phyloP scores from a whole-genome alignment of 345 rosid species.

The Euphorbia peplus region DNA sequence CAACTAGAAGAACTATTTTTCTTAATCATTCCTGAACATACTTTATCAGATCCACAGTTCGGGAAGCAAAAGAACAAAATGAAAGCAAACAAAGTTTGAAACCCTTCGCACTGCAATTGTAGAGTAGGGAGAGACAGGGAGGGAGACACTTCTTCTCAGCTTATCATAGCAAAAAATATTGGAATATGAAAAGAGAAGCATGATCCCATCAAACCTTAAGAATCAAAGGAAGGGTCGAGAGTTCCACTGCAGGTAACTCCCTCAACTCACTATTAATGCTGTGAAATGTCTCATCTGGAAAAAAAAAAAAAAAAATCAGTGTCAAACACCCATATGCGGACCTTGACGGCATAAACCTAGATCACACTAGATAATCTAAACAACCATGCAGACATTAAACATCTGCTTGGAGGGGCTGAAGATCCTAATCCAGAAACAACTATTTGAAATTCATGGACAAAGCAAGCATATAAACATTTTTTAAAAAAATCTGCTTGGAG shows the following conservation, averaged over 20 bases:
- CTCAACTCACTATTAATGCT: conserved; percentile 72
- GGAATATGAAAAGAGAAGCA: conserved; percentile 7
- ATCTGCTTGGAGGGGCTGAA: neutral
- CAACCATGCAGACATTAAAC: neutral
- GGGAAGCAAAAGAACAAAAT: neutral
- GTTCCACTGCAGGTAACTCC: conserved; percentile 93
- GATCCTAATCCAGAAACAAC: neutral
- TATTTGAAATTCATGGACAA: neutral
- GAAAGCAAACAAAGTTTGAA: neutral
- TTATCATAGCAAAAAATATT: neutral
- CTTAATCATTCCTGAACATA: neutral
- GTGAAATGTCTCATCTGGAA: conserved; percentile 79
- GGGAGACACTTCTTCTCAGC: neutral
- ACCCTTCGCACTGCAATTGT: neutral
- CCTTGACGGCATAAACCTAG: neutral
- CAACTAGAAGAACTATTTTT: too few species aligned
- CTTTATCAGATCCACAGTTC: neutral
- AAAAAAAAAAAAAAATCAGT: conserved; percentile 21
- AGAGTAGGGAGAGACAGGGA: neutral
- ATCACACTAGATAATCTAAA: neutral
- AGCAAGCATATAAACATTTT: neutral
- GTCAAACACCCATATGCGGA: neutral
- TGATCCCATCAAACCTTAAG: conserved; percentile 55
- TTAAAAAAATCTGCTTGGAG: too few species aligned
- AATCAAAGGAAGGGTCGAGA: conserved; percentile 80